A percentile compares a stretch with the other conserved stretches of the same genome.
These are phyloP conservation scores for Tetrapyrgos nigripes DNA, from an alignment of 1,284 basidiomycete species.

Conservation along the genomic window DNA sequence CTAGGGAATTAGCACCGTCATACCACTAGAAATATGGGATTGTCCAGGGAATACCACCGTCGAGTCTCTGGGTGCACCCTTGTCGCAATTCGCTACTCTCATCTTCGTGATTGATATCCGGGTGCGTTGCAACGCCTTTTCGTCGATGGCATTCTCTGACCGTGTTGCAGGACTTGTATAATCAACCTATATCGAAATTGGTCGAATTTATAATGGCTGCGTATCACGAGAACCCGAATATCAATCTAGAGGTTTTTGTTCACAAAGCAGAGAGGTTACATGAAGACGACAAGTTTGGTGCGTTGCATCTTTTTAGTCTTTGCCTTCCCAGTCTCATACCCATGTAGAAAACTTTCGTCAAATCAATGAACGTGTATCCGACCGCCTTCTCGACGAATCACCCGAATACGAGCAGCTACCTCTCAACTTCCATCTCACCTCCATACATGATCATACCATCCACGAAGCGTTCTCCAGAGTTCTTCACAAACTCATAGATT, in stretches of 20 bases:
- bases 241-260: slow-evolving; percentile 93
- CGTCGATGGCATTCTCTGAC: neutral
- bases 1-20: slow-evolving; percentile 71
- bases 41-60: slow-evolving; percentile 87
- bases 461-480: slow-evolving; percentile 89
- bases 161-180: slow-evolving; percentile 13
- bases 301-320: slow-evolving; percentile 24
- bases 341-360: slow-evolving; percentile 83
- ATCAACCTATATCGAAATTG: slow-evolving; percentile 56
- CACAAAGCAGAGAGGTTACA: slow-evolving; percentile 95
- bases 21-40: slow-evolving; percentile 96
- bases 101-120: slow-evolving; percentile 98
- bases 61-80: slow-evolving; percentile 74
- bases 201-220: slow-evolving; percentile 72
- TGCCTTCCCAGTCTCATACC: neutral
- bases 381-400: slow-evolving; percentile 79
- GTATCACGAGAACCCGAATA: slow-evolving; percentile 42
- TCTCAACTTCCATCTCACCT: slow-evolving; percentile 86
- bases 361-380: slow-evolving; percentile 85
- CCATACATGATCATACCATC: slow-evolving; percentile 88
- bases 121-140: slow-evolving; percentile 54
- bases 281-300: slow-evolving; percentile 92
- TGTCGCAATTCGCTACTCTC: slow-evolving; percentile 80
- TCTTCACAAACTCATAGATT: slow-evolving; percentile 76
- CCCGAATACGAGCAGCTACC: slow-evolving; percentile 73